Conservation (phyloP, 306 rosid genomes). For the Prunus persica region Prunus_persica_NCBIv2 NC_034012.1:18093001-18093500, state of each 20-base stretch:
- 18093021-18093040: neutral
- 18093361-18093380: conserved; percentile 90
- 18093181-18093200: neutral
- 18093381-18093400: conserved; percentile 94
- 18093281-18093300: conserved; percentile 95
- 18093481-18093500: neutral
- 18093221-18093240: conserved; percentile 99
- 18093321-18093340: conserved; percentile 71
- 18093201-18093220: neutral
- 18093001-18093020: neutral
- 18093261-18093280: conserved; percentile 86
- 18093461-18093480: neutral
- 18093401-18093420: conserved; percentile 96
- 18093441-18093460: conserved; percentile 79
- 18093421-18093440: conserved; percentile 82
- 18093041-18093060: conserved; percentile 24
- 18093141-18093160: neutral
- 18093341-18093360: conserved; percentile 90
- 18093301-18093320: conserved; percentile 89
- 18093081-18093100: conserved; percentile 73
- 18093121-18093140: conserved; percentile 40
- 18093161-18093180: neutral
- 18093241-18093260: conserved; percentile 75
- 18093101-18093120: conserved; percentile 90
- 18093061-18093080: conserved; percentile 90